phyloP scores from a whole-genome alignment of 495 filamentous ascomycete species.

The Neurospora cerealis region DNA sequence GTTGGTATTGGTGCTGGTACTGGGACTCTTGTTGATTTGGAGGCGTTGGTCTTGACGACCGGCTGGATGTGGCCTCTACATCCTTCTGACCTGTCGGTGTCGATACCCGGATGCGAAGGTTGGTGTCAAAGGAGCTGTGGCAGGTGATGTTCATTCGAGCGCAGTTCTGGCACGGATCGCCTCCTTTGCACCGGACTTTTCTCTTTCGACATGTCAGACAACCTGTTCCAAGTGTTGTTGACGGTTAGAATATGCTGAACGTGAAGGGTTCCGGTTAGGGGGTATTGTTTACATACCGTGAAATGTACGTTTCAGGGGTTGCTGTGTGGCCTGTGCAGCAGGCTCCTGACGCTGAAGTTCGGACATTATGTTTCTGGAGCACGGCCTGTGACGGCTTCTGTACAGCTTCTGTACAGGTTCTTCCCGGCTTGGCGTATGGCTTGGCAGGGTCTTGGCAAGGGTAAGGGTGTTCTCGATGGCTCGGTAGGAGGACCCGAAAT shows the following conservation, averaged over 20 bases:
- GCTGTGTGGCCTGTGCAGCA: constrained; percentile 10
- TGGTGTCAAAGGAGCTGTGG: constrained; percentile 26
- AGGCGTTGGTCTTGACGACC: not conserved
- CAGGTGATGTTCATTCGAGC: constrained; percentile 25
- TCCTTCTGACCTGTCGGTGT: constrained; percentile 19
- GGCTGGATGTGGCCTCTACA: constrained; percentile 9
- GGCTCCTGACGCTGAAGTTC: not conserved
- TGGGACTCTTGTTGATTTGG: not conserved
- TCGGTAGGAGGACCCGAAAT: not conserved
- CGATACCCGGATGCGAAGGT: constrained; percentile 21
- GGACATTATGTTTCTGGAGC: not conserved
- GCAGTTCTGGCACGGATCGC: constrained; percentile 25
- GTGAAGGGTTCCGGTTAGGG: not conserved
- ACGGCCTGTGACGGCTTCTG: not conserved
- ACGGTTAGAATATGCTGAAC: not conserved
- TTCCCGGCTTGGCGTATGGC: not conserved
- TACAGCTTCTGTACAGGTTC: not conserved
- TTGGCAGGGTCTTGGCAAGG: not conserved
- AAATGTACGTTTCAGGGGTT: constrained; percentile 22
- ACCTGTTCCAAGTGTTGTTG: constrained; percentile 7
- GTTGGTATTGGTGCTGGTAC: not conserved
- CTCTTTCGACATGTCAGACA: constrained; percentile 29
- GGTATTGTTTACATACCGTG: constrained; percentile 14
- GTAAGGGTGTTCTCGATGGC: not conserved
- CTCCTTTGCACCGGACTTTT: constrained; percentile 27